phyloP scores from a whole-genome alignment of 768 basidiomycete species.

The Candolleomyces aberdarensis region DNA sequence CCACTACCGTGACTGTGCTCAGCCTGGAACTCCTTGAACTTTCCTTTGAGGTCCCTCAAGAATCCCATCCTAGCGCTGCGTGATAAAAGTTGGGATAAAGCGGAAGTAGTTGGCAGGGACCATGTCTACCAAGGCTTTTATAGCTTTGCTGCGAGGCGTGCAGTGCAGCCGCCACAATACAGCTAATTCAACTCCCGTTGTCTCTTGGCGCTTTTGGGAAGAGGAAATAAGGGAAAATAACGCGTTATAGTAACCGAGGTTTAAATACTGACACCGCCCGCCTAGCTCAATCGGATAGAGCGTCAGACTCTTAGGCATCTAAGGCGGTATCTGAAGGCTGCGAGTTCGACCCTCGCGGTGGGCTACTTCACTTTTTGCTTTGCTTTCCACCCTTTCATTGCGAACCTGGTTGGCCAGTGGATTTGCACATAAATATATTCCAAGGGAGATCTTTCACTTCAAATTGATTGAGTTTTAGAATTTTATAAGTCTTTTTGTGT shows the following conservation, averaged over 20 bases:
- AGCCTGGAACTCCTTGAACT: background rate
- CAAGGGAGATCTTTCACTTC: no score
- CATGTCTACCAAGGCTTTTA: no score
- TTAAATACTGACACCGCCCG: constrained; percentile 27
- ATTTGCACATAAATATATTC: background rate
- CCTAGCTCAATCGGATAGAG: constrained; percentile 63
- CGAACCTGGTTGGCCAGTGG: background rate
- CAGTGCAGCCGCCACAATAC: no score
- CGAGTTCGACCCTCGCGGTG: constrained; percentile 85
- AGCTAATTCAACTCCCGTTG: no score
- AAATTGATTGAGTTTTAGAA: no score
- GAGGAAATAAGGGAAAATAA: background rate
- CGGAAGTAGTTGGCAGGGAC: background rate
- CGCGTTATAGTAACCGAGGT: no score
- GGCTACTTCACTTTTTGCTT: constrained; percentile 38
- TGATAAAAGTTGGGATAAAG: background rate
- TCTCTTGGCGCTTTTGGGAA: background rate
- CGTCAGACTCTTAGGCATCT: constrained; percentile 42
- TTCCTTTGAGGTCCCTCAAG: constrained; percentile 6
- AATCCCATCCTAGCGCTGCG: constrained; percentile 6
- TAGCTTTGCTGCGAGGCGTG: no score
- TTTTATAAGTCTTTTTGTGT: no score
- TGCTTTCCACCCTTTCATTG: background rate
- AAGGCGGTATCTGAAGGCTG: constrained; percentile 64
- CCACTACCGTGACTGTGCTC: no score